phyloP scores from a whole-genome alignment of 768 basidiomycete genomes.

The Lactarius quietus region DNA sequence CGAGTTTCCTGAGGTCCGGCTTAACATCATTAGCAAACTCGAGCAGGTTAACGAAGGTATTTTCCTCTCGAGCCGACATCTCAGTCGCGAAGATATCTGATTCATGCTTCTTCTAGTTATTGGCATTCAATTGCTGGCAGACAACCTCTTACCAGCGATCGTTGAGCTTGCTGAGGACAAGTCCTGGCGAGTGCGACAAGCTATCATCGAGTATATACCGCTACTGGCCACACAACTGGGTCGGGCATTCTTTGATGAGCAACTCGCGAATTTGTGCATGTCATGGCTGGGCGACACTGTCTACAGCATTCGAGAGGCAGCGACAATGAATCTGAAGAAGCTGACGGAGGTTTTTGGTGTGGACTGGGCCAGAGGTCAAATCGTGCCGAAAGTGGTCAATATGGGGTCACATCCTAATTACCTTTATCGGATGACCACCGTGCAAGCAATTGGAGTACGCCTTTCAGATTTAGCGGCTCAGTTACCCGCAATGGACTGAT shows the following conservation, averaged over 20 bases:
- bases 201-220: constrained; percentile 99
- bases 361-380: constrained; percentile 91
- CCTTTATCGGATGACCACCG: constrained; percentile 96
- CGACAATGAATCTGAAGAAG: constrained; percentile 94
- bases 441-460: constrained; percentile 93
- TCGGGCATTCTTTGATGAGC: constrained; percentile 95
- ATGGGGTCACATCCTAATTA: constrained; percentile 99
- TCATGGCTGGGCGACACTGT: constrained; percentile 98
- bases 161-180: constrained; percentile 98
- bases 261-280: constrained; percentile 96
- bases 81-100: constrained; percentile 15
- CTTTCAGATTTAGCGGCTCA: constrained; percentile 13
- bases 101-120: constrained; percentile 63
- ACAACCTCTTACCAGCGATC: constrained; percentile 94
- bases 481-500: neutral
- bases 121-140: constrained; percentile 91
- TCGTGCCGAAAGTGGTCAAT: constrained; percentile 94
- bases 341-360: constrained; percentile 98
- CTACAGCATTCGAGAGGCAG: constrained; percentile 97
- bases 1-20: constrained; percentile 95
- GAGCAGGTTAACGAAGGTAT: constrained; percentile 91
- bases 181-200: constrained; percentile 98
- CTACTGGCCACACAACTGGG: constrained; percentile 97
- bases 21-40: constrained; percentile 98
- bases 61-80: constrained; percentile 4